A percentile compares a stretch with the other conserved stretches of the same genome.
These are phyloP conservation scores for Fusarium sambucinum DNA, from an alignment of 2,329 filamentous ascomycete genomes.

Conservation along the genomic window DNA sequence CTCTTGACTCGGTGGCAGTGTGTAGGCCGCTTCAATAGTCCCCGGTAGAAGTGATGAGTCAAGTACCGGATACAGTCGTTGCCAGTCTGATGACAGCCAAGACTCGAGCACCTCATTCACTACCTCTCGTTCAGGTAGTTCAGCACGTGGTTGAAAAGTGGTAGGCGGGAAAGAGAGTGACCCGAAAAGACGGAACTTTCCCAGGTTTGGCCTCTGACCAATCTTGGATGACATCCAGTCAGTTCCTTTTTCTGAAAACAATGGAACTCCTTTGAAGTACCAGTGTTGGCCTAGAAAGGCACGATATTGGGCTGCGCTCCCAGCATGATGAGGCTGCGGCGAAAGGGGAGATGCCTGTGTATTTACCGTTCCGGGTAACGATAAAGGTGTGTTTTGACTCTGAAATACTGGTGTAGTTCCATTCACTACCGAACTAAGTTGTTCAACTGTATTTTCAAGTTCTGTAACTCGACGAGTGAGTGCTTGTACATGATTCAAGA, in stretches of 20 bases:
- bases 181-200: neutral
- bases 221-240: conserved; percentile 4
- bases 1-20: neutral
- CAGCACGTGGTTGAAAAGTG: rapidly evolving
- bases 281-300: neutral
- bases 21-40: neutral
- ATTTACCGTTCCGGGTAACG: neutral
- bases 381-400: neutral
- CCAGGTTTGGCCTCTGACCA: neutral
- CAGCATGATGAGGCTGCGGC: neutral
- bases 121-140: neutral
- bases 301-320: neutral
- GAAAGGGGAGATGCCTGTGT: neutral
- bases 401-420: neutral
- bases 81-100: neutral
- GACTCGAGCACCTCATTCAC: neutral
- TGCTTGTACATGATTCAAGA: neutral
- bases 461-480: neutral
- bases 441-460: neutral
- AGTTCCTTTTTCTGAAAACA: neutral
- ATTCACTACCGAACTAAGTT: neutral
- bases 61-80: neutral
- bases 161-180: neutral
- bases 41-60: neutral
- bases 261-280: conserved; percentile 9